These are phyloP conservation scores for Ambrosiella xylebori DNA, from an alignment of 2,329 filamentous ascomycete genomes.

Conservation along the genomic window DNA sequence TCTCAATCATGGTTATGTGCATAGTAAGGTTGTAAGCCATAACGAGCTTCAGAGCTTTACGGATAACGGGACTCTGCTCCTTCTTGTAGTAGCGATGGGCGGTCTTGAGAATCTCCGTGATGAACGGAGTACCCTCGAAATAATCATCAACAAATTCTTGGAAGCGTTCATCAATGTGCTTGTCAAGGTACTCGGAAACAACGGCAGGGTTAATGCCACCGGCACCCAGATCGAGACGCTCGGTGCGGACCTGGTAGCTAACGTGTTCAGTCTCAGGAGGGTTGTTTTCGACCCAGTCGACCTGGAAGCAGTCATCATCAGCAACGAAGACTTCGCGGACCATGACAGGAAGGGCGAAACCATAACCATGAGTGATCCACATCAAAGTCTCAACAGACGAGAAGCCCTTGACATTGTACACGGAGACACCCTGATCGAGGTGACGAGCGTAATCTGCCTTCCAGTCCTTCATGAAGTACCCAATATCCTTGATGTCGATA, in stretches of 20 bases:
- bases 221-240: constrained; percentile 73
- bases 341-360: constrained; percentile 79
- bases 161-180: constrained; percentile 82
- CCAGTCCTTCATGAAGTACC: constrained; percentile 99
- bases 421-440: constrained; percentile 68
- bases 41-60: constrained; percentile 87
- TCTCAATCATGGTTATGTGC: constrained; percentile 88
- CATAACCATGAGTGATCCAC: constrained; percentile 94
- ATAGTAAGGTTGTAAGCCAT: constrained; percentile 90
- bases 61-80: constrained; percentile 74
- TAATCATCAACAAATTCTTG: constrained; percentile 91
- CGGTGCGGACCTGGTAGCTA: constrained; percentile 72
- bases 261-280: constrained; percentile 46
- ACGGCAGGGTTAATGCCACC: constrained; percentile 69
- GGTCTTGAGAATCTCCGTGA: constrained; percentile 92
- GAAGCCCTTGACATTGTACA: constrained; percentile 87
- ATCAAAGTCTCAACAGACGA: constrained; percentile 50
- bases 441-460: constrained; percentile 92
- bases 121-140: constrained; percentile 86
- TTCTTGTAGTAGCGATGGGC: constrained; percentile 85
- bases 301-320: constrained; percentile 79
- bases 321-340: constrained; percentile 85
- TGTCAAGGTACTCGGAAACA: constrained; percentile 82
- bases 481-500: constrained; percentile 97
- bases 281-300: constrained; percentile 82